A percentile compares a stretch with the other conserved stretches of the same genome.
phyloP scores from a whole-genome alignment of 1,139 yeast genomes.

The Arxiozyma heterogenica region DNA sequence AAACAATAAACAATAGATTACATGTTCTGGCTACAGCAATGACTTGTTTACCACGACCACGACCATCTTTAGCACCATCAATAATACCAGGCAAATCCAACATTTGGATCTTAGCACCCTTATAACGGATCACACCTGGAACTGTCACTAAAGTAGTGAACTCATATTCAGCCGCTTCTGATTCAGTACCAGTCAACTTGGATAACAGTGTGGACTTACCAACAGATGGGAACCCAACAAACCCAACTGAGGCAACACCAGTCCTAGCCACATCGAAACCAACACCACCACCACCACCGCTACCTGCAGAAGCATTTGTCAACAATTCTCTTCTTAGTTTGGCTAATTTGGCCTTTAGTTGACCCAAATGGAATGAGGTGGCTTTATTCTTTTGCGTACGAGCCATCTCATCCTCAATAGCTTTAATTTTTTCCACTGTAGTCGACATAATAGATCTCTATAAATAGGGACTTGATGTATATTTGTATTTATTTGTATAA shows the following conservation, averaged over 20 bases:
- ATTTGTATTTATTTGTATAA: too few relatives aligned
- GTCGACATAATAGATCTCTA: constrained; percentile 44
- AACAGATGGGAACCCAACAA: constrained; percentile 98
- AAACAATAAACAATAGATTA: constrained; percentile 79
- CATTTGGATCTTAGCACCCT: constrained; percentile 97
- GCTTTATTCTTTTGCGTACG: constrained; percentile 92
- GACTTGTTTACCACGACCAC: constrained; percentile 98
- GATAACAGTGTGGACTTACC: constrained; percentile 85
- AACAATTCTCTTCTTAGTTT: constrained; percentile 85
- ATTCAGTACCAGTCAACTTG: constrained; percentile 87
- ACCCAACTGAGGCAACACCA: constrained; percentile 94
- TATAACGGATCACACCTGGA: constrained; percentile 90
- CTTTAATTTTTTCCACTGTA: constrained; percentile 80
- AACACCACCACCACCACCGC: constrained; percentile 80
- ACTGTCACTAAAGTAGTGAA: constrained; percentile 96
- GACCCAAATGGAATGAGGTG: constrained; percentile 93
- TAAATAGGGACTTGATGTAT: background rate
- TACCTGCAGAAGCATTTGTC: constrained; percentile 67
- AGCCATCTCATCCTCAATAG: constrained; percentile 93
- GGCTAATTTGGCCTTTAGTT: constrained; percentile 91
- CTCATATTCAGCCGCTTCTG: constrained; percentile 95
- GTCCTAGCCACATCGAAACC: constrained; percentile 98
- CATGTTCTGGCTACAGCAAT: constrained; percentile 98
- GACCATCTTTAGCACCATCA: constrained; percentile 98
- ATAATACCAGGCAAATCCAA: constrained; percentile 97